Evolutionary conservation across 2,329 filamentous ascomycete genomes (phyloP), one percentile per base, ranked within the genome.

Genomic region (Epichloe sylvatica): DNA sequence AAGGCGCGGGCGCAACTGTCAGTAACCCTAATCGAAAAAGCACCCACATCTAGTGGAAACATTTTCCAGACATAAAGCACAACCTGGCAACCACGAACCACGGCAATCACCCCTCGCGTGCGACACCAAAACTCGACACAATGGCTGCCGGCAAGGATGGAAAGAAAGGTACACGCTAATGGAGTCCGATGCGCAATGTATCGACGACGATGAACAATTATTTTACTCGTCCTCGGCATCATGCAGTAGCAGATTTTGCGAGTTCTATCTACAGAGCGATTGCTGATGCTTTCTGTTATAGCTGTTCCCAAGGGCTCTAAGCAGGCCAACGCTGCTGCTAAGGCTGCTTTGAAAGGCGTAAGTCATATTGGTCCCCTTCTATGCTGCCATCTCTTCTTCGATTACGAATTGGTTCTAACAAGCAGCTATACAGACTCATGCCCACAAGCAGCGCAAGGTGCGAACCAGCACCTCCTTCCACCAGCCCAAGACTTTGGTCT

Each of bases 301-400:
- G 78, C 74, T 71, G 72, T 70, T 63, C 66, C 74, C 61, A 81
- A 80, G 73, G 77, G 77, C 66, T 67, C 75, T 71, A 92, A 92
- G 80, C 83, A 94, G 81, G 92, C 92, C 75, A 84, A 83, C 66
- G 83, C 84, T 69, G 92, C 92, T 70, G 86, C 92, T 65, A 97
- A 98, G 81, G 86, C 92, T 71, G 86, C 89, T 67, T 84, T 97
- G 65, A 88, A 88, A 77, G 91, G 90, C 72, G 88, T 94, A 89
- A 78, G 87, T 84, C 38, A 11, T 12, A 5, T 23, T 21, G 21
- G 15, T 17, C 2, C 21, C 34, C 19, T 8, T 21, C 8, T 25
- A 4, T 21, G 34, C 40, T n/a, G 40, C 3, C 21, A 11, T 25
- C 25, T 25, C 6, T 21, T 12, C n/a, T 17, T 13, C 17, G 9